These are phyloP conservation scores for Plasmodium cynomolgi DNA, from an alignment of 169 alveolate genomes.

Conservation along the genomic window DNA sequence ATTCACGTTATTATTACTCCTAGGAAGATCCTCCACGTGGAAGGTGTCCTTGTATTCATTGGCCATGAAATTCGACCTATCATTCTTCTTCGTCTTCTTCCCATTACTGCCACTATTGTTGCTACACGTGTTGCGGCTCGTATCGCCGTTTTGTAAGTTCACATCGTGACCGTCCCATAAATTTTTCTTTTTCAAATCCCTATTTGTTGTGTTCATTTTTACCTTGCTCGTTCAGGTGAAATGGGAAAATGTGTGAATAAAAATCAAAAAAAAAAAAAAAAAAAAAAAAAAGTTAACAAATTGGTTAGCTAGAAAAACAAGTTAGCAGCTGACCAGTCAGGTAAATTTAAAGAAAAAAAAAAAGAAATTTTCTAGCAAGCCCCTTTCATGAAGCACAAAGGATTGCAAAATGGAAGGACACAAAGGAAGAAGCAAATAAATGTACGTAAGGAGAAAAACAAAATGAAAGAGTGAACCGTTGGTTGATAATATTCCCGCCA, in stretches of 20 bases:
- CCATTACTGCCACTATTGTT: not conserved
- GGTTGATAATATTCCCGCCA: not conserved
- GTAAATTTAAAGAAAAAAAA: not conserved
- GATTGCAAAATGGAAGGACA: not conserved
- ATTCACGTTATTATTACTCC: not conserved
- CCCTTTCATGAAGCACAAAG: not conserved
- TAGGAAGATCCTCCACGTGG: not conserved
- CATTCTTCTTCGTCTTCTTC: conserved; percentile 2
- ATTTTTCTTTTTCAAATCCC: not conserved
- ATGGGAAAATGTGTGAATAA: not conserved
- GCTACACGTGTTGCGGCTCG: not conserved
- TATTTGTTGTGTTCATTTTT: not conserved
- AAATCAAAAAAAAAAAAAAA: no score
- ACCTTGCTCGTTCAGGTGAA: not conserved
- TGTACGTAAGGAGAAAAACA: not conserved
- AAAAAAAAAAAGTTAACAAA: not conserved
- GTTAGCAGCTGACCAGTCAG: not conserved
- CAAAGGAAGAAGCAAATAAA: not conserved
- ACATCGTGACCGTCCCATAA: not conserved
- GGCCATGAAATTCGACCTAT: not conserved
- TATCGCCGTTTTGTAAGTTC: not conserved
- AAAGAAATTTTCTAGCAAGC: not conserved
- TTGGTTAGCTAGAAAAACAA: not conserved
- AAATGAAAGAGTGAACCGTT: not conserved
- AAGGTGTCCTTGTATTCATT: conserved; percentile 12